These are phyloP conservation scores for Chlamydomonas sp. DNA, from an alignment of 139 green algal species.

Conservation along the genomic window DNA sequence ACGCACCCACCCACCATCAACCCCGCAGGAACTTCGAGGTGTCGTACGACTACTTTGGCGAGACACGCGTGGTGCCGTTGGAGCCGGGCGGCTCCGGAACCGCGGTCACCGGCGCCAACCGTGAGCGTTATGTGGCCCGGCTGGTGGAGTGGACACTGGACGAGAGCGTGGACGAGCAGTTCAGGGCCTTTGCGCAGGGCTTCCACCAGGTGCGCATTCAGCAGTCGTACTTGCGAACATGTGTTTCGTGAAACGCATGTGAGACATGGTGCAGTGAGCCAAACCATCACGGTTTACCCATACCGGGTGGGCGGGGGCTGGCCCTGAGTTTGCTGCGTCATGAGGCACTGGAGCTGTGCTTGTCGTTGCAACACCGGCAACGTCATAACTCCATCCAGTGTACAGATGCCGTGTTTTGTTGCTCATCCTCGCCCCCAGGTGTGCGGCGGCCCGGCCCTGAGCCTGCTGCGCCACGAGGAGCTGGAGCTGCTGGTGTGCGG, in stretches of 20 bases:
- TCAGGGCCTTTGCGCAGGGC: slow-evolving; percentile 71
- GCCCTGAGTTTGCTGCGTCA: too few relatives aligned
- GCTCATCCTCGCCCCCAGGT: slow-evolving; percentile 28
- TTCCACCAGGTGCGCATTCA: slow-evolving; percentile 21
- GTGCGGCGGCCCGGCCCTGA: slow-evolving; percentile 47
- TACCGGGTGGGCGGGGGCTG: too few relatives aligned
- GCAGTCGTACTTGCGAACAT: neutral
- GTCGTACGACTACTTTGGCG: slow-evolving; percentile 72
- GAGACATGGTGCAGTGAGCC: too few relatives aligned
- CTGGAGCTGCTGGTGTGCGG: slow-evolving; percentile 88
- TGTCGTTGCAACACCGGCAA: too few relatives aligned
- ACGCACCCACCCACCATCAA: neutral
- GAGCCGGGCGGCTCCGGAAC: slow-evolving; percentile 63
- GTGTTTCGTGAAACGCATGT: neutral
- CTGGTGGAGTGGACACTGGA: slow-evolving; percentile 64
- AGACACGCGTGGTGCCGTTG: slow-evolving; percentile 59
- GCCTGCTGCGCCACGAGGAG: slow-evolving; percentile 75
- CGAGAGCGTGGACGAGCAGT: slow-evolving; percentile 70
- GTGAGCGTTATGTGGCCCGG: slow-evolving; percentile 6
- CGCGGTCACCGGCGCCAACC: slow-evolving; percentile 82
- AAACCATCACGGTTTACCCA: too few relatives aligned
- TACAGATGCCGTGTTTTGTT: too few relatives aligned
- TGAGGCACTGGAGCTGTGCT: too few relatives aligned
- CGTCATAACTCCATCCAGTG: too few relatives aligned
- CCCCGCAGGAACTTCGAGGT: slow-evolving; percentile 59